These are phyloP conservation scores for Fusarium oxysporum DNA, from an alignment of 2,329 filamentous ascomycete species.

Conservation along the genomic window DNA sequence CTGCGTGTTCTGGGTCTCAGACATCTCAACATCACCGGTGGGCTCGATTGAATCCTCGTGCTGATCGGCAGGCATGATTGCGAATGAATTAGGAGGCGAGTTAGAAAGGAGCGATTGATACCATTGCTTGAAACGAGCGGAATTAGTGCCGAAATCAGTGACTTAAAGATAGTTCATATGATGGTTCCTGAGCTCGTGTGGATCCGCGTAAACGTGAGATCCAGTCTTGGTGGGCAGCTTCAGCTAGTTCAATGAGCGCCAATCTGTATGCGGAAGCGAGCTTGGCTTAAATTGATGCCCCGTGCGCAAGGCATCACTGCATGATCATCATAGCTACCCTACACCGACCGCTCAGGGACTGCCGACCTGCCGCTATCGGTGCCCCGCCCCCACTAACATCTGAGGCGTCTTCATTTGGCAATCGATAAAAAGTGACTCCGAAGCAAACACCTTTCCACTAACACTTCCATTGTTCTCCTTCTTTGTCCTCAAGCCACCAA, in stretches of 20 bases:
- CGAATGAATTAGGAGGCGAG: neutral
- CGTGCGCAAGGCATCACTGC: conserved; percentile 26
- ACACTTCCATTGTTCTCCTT: conserved; percentile 19
- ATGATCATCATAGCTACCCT: conserved; percentile 21
- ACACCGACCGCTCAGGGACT: neutral
- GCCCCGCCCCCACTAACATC: conserved; percentile 43
- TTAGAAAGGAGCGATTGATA: neutral
- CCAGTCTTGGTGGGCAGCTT: neutral
- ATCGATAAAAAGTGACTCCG: conserved; percentile 31
- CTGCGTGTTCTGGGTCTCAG: conserved; percentile 41
- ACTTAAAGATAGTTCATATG: neutral
- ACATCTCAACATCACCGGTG: conserved; percentile 55
- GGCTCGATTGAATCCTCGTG: conserved; percentile 43
- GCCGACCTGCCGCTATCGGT: conserved; percentile 35
- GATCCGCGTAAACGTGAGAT: neutral
- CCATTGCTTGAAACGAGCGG: conserved; percentile 14
- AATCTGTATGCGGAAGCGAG: conserved; percentile 16
- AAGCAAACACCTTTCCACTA: conserved; percentile 24
- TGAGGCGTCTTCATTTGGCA: conserved; percentile 26
- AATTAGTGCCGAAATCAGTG: neutral
- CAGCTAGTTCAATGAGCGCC: neutral
- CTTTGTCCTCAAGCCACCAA: conserved; percentile 23
- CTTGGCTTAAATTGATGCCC: conserved; percentile 18
- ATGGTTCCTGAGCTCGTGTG: conserved; percentile 7
- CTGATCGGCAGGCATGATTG: conserved; percentile 49